Conservation (phyloP, 164 flowering plant genomes). For the Nymphaea colorata region DNA sequence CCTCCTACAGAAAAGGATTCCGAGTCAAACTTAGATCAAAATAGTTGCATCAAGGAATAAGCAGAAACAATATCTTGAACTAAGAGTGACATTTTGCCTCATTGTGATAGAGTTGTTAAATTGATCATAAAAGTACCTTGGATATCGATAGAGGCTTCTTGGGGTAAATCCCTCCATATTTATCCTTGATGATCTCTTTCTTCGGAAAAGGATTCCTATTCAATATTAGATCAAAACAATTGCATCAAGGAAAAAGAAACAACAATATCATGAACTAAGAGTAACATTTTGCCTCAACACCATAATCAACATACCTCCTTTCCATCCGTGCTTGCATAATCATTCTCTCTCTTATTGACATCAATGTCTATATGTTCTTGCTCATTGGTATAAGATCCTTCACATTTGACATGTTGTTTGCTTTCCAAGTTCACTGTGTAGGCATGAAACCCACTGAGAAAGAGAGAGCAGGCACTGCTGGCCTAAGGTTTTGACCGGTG, state of each 20-base stretch:
- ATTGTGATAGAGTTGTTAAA: no score
- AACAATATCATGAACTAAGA: background rate
- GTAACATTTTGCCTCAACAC: background rate
- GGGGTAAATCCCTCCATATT: slow-evolving; percentile 65
- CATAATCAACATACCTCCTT: background rate
- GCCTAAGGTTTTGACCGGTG: no score
- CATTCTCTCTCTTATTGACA: slow-evolving; percentile 15
- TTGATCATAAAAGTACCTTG: no score
- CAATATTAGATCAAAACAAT: background rate
- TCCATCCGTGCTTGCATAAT: background rate
- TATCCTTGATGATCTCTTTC: slow-evolving; percentile 60
- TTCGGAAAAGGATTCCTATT: slow-evolving; percentile 13
- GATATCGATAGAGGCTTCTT: no score
- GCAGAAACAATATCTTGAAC: background rate
- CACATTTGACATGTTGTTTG: slow-evolving; percentile 9
- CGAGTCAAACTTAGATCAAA: background rate
- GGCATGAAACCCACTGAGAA: no score
- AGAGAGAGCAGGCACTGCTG: no score
- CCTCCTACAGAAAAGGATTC: slow-evolving; percentile 38
- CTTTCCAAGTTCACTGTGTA: background rate
- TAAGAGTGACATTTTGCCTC: background rate
- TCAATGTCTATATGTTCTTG: slow-evolving; percentile 10
- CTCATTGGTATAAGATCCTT: slow-evolving; percentile 16
- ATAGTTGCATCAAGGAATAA: background rate
- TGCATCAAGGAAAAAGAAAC: background rate